Evolutionary conservation across 305 asterid genomes (phyloP).

Genomic region (Solanum aculeatissimum): DNA sequence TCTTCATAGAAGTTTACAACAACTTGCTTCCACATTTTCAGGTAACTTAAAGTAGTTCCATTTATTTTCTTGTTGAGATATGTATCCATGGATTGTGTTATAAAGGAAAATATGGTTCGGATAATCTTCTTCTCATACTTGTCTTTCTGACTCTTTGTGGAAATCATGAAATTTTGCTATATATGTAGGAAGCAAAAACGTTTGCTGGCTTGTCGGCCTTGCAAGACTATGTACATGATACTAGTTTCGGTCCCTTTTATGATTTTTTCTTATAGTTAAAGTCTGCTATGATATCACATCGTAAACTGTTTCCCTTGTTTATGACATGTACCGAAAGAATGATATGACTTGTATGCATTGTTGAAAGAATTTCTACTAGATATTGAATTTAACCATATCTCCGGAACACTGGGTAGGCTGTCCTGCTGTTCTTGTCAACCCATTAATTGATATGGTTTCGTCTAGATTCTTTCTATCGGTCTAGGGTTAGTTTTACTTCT

Average conservation of each 20-base stretch:
- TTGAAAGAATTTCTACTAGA: background rate
- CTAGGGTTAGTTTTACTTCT: background rate
- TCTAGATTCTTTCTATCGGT: background rate
- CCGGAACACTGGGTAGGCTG: background rate
- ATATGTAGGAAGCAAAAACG: background rate
- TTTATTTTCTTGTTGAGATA: background rate
- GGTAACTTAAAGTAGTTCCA: slow-evolving; percentile 27
- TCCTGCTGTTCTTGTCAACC: background rate
- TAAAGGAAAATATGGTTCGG: background rate
- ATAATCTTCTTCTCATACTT: background rate
- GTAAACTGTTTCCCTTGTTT: background rate
- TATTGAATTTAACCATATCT: background rate
- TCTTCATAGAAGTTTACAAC: slow-evolving; percentile 40
- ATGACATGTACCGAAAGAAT: background rate
- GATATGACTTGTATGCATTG: background rate
- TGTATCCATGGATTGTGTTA: background rate
- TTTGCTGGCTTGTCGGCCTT: background rate
- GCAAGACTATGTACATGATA: background rate
- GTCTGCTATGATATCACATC: background rate
- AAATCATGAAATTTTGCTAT: background rate
- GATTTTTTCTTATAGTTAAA: background rate
- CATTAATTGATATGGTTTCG: background rate
- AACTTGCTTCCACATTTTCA: slow-evolving; percentile 64
- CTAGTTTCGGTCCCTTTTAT: background rate
- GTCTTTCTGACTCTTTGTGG: background rate